phyloP scores from a whole-genome alignment of 1,284 basidiomycete species.

The Ceratobasidium sp. region DNA sequence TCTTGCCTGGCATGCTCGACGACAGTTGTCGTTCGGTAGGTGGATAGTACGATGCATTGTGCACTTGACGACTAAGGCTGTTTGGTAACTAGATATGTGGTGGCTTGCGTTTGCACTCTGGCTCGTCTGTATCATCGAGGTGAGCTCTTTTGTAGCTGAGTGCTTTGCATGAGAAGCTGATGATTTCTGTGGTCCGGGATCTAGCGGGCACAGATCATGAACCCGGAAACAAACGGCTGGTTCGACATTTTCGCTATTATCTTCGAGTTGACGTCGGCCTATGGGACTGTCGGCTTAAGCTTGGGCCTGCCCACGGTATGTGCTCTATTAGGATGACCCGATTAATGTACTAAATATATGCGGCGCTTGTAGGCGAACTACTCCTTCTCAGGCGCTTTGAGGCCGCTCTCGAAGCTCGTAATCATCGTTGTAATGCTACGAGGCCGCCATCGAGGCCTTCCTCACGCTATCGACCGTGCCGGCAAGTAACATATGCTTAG shows the following conservation, averaged over 20 bases:
- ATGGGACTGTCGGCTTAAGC: slow-evolving; percentile 90
- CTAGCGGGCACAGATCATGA: slow-evolving; percentile 66
- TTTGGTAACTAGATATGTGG: slow-evolving; percentile 77
- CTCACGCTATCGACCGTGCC: slow-evolving; percentile 48
- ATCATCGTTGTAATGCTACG: slow-evolving; percentile 90
- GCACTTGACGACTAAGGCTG: slow-evolving; percentile 55
- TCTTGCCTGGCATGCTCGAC: slow-evolving; percentile 80
- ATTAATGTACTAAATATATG: neutral
- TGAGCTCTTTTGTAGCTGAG: slow-evolving; percentile 51
- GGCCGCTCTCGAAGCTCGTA: slow-evolving; percentile 87
- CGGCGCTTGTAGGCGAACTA: slow-evolving; percentile 67
- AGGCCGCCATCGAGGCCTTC: slow-evolving; percentile 85
- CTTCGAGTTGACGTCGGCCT: slow-evolving; percentile 90
- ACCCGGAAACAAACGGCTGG: slow-evolving; percentile 66
- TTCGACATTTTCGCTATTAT: slow-evolving; percentile 83
- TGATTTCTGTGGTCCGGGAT: neutral
- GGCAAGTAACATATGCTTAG: neutral
- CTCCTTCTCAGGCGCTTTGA: slow-evolving; percentile 82
- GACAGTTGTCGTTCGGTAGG: slow-evolving; percentile 87
- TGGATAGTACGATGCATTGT: slow-evolving; percentile 14
- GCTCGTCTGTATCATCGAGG: slow-evolving; percentile 88
- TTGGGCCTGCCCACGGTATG: slow-evolving; percentile 60
- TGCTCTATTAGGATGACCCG: slow-evolving; percentile 31
- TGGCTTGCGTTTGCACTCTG: slow-evolving; percentile 84
- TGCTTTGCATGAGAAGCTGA: slow-evolving; percentile 1